Base-by-base conservation (phyloP, 2,329 filamentous ascomycete species). In the Amphichorda felina region DNA sequence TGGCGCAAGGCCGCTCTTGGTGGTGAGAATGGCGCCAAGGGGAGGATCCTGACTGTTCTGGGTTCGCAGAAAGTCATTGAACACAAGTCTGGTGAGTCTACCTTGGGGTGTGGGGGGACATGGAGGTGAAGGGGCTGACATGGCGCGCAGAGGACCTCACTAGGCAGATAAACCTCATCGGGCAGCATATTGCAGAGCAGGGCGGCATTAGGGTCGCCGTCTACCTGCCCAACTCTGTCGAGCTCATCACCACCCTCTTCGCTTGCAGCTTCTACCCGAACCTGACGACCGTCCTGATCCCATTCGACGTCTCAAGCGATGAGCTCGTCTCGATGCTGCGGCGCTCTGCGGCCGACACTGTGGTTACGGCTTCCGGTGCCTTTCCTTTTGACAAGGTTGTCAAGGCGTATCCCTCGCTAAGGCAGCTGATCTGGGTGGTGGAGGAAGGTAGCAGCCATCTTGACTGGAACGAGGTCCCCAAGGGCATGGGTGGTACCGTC, bases 191-290 rank as follows among this genome's bases (percentile, higher is more conserved):
- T 45, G 66, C 83, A 38, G 73, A 82, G 47, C 73, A 82, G 43
- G 75, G 78, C 38, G 76, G 75, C 26, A 81, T 77, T 53, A 80
- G 77, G 34, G 83, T 96, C 22, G 91, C 87, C 42, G 72, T 96
- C 43, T 94, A 93, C 56, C 70, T 96, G 38, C 86, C 88, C 30
- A 95, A 98, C 66, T 94, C 87, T 32, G 69, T 94, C 49, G 91
- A 98, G 59, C 76, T 94, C 41, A 64, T 98, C 34, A 72, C 75
- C 24, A 70, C 82, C 7, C 64, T 96, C 15, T 94, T 98, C 50
- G 86, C 88, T 38, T 88, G 83, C 55, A 78, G 84, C 43, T 96
- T 95, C 62, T 89, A 94, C 57, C 51, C 59, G 13, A 82, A 82
- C 50, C 70, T 94, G 47, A 86, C 80, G 9, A 77, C 82, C n/a